A percentile compares a stretch with the other conserved stretches of the same genome.
Conservation (phyloP, 2,329 filamentous ascomycete species). For the Periconia sp. region DNA sequence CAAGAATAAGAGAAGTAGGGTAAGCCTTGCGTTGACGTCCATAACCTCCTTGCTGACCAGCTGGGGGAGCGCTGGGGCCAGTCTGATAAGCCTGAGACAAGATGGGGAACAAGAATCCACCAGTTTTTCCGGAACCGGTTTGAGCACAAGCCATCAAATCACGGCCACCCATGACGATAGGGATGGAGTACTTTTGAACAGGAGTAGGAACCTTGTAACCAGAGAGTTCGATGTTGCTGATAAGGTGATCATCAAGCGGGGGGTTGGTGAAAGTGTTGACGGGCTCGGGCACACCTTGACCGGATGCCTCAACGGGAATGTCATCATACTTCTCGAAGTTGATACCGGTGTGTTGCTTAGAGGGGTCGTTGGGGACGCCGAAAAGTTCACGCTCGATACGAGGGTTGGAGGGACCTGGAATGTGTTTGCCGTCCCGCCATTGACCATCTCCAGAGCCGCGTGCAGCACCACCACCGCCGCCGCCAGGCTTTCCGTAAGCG, state of each 20-base stretch:
- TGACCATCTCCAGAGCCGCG: constrained; percentile 91
- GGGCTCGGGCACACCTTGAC: constrained; percentile 88
- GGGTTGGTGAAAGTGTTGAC: constrained; percentile 90
- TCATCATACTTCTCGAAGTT: constrained; percentile 99
- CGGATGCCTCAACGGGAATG: constrained; percentile 96
- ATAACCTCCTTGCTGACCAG: constrained; percentile 66
- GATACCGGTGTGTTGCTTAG: constrained; percentile 97
- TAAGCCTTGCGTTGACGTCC: constrained; percentile 97
- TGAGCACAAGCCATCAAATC: constrained; percentile 99
- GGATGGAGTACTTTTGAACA: constrained; percentile 99
- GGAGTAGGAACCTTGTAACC: constrained; percentile 95
- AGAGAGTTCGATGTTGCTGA: constrained; percentile 90
- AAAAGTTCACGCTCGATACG: constrained; percentile 95
- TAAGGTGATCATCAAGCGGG: constrained; percentile 89
- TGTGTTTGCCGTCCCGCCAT: constrained; percentile 96
- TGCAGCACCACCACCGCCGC: constrained; percentile 57
- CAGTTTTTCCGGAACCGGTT: constrained; percentile 99
- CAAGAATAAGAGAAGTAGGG: constrained; percentile 92
- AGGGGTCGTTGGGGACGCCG: constrained; percentile 84
- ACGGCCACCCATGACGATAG: constrained; percentile 96
- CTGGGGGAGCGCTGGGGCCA: constrained; percentile 73
- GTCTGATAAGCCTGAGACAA: constrained; percentile 95
- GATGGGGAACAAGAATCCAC: constrained; percentile 98
- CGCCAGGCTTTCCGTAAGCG: constrained; percentile 60
- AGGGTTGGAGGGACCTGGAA: constrained; percentile 83